These are phyloP conservation scores for Sclerotinia sclerotiorum DNA, from an alignment of 2,329 filamentous ascomycete species.

Conservation along the genomic window DNA sequence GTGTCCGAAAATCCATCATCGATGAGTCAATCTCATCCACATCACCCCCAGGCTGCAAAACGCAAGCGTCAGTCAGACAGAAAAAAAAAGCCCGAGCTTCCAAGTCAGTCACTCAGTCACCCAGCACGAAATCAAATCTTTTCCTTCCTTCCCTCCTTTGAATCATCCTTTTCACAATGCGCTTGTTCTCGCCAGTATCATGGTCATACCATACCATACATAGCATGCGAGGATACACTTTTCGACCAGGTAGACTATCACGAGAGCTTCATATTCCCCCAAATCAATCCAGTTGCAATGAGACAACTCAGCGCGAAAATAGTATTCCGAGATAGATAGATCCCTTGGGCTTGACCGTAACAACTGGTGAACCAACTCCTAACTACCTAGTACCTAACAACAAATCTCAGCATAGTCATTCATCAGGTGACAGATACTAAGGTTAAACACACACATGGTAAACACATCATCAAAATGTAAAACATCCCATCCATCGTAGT, in stretches of 20 bases:
- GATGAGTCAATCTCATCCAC: constrained; percentile 16
- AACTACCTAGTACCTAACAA: too few species aligned
- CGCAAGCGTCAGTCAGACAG: background rate
- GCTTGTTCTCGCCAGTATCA: background rate
- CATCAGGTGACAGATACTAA: constrained; percentile 14
- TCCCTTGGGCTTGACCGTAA: constrained; percentile 12
- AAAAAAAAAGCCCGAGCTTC: constrained; percentile 7
- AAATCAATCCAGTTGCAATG: background rate
- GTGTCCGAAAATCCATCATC: background rate
- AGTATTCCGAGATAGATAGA: background rate
- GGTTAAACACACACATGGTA: too few species aligned
- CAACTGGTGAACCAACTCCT: too few species aligned
- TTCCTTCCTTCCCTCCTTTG: background rate
- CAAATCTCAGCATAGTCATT: background rate
- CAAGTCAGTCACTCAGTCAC: too few species aligned
- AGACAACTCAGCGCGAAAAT: constrained; percentile 10
- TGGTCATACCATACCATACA: background rate
- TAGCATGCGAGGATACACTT: background rate
- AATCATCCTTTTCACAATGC: background rate
- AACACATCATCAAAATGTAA: constrained; percentile 22
- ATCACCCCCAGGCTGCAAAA: constrained; percentile 13
- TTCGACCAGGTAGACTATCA: background rate
- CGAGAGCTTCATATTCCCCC: constrained; percentile 1
- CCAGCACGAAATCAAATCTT: background rate
- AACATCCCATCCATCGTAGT: background rate